phyloP scores from a whole-genome alignment of 2,329 filamentous ascomycete species.

The Lojkania enalia region DNA sequence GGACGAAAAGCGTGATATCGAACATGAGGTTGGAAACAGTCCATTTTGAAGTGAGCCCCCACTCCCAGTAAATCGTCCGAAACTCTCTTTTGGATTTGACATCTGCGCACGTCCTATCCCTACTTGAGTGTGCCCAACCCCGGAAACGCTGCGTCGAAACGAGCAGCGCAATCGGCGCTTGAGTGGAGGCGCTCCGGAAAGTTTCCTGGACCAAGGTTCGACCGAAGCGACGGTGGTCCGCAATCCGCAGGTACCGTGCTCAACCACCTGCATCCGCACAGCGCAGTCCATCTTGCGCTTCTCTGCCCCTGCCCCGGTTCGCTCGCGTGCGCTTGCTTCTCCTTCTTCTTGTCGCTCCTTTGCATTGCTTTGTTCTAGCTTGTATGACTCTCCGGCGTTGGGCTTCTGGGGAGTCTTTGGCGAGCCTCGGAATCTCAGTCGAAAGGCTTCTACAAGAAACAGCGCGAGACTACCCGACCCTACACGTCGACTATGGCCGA shows the following conservation, averaged over 20 bases:
- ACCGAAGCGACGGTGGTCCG: constrained; percentile 15
- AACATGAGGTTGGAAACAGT: no score
- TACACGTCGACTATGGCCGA: constrained; percentile 54
- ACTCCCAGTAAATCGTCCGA: no score
- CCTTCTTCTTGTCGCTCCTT: constrained; percentile 48
- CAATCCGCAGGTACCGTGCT: constrained; percentile 13
- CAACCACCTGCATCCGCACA: constrained; percentile 17
- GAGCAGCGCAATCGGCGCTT: constrained; percentile 11
- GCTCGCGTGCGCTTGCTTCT: constrained; percentile 27
- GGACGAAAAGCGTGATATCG: no score
- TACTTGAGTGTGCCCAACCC: neutral
- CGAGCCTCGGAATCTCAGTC: constrained; percentile 20
- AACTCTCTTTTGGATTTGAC: no score
- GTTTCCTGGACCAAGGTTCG: constrained; percentile 6
- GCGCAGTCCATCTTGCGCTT: constrained; percentile 7
- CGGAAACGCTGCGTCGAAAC: neutral
- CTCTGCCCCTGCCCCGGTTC: constrained; percentile 20
- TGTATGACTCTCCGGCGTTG: constrained; percentile 41
- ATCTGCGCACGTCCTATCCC: neutral
- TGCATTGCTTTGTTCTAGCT: constrained; percentile 35
- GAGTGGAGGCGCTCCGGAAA: constrained; percentile 11
- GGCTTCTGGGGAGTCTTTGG: constrained; percentile 31
- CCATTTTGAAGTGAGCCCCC: no score
- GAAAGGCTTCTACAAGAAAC: constrained; percentile 3
- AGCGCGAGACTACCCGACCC: constrained; percentile 9